Conservation (phyloP, 192 early-diverging fungal genomes). For the Backusella psychrophila region DNA sequence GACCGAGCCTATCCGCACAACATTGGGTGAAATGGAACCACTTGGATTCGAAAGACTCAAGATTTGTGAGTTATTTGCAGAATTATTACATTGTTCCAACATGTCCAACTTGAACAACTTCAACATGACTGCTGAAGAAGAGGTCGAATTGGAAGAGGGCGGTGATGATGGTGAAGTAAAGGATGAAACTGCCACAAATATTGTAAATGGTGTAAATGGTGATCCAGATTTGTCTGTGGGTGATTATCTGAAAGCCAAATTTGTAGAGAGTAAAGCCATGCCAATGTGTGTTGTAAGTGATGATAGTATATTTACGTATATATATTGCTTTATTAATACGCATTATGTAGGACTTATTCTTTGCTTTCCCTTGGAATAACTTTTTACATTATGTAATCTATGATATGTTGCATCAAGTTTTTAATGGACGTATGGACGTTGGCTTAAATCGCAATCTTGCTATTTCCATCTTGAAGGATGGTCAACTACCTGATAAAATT, state of each 20-base stretch:
- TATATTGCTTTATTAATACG: not conserved
- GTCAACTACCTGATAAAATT: slow-evolving; percentile 80
- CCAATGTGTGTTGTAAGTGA: slow-evolving; percentile 53
- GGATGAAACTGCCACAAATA: slow-evolving; percentile 2
- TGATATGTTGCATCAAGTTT: slow-evolving; percentile 98
- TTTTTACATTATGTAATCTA: slow-evolving; percentile 98
- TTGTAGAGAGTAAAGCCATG: slow-evolving; percentile 64
- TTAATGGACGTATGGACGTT: slow-evolving; percentile 82
- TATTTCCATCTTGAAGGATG: slow-evolving; percentile 79
- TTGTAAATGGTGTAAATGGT: slow-evolving; percentile 14
- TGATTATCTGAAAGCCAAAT: slow-evolving; percentile 69
- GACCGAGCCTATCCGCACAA: slow-evolving; percentile 66
- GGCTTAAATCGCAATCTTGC: slow-evolving; percentile 58
- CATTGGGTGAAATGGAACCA: slow-evolving; percentile 74
- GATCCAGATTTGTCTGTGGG: slow-evolving; percentile 56
- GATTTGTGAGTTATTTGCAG: slow-evolving; percentile 98
- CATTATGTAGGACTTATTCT: slow-evolving; percentile 75
- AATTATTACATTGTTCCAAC: slow-evolving; percentile 90
- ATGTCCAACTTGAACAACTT: slow-evolving; percentile 71
- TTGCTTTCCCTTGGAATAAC: slow-evolving; percentile 96
- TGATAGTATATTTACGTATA: not conserved
- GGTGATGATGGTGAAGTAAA: not conserved
- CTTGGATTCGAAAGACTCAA: slow-evolving; percentile 95
- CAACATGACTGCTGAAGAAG: slow-evolving; percentile 14
- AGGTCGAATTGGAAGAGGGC: not conserved